Conservation (phyloP, 441 rosid species). For the Croton setiger region DNA sequence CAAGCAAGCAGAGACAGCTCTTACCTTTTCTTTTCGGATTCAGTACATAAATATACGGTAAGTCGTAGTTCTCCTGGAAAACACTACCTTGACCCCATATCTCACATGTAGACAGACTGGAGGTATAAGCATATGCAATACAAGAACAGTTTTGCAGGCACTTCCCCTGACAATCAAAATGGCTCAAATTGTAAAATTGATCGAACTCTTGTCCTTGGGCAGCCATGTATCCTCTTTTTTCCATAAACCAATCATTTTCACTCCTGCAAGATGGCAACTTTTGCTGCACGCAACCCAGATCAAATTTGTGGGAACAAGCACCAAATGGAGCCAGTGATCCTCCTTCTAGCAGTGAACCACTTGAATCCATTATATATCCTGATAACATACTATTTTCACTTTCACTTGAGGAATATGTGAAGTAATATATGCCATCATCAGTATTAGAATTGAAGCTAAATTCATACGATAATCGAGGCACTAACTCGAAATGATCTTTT, state of each 20-base stretch:
- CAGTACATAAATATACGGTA: neutral
- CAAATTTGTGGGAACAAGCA: neutral
- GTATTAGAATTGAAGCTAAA: constrained; percentile 5
- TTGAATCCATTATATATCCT: constrained; percentile 3
- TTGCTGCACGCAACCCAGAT: constrained; percentile 1
- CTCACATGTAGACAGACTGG: neutral
- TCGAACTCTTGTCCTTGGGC: neutral
- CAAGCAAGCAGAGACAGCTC: neutral
- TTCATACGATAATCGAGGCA: constrained; percentile 1
- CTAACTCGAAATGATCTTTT: neutral
- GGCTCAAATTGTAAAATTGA: neutral
- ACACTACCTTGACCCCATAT: neutral
- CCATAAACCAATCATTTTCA: neutral
- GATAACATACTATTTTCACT: neutral
- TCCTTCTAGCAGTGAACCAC: constrained; percentile 7
- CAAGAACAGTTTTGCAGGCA: constrained; percentile 13
- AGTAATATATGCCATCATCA: neutral
- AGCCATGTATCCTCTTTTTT: constrained; percentile 4
- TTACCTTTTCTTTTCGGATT: constrained; percentile 2
- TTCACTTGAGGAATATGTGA: neutral
- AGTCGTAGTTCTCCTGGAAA: neutral
- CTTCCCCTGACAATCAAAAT: neutral
- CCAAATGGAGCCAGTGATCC: neutral
- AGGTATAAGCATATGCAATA: constrained; percentile 7
- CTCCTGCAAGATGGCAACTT: neutral